phyloP scores from a whole-genome alignment of 208 protist genomes.

The Crithidia bombi region DNA sequence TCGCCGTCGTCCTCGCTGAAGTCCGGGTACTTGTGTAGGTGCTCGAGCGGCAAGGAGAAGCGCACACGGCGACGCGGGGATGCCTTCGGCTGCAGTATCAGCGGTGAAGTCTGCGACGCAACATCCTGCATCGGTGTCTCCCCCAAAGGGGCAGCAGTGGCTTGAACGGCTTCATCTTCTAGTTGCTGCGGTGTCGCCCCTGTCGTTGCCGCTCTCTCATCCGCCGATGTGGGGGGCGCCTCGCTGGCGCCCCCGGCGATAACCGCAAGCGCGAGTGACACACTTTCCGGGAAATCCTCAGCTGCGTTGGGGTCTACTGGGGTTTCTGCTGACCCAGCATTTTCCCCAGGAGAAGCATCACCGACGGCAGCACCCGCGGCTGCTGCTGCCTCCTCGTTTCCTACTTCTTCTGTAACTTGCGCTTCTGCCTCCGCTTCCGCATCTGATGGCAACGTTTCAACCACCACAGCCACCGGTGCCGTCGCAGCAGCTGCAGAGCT shows the following conservation, averaged over 20 bases:
- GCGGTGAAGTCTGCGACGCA: background rate
- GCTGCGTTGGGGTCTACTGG: too few relatives aligned
- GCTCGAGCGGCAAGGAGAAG: slow-evolving; percentile 20
- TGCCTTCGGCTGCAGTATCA: background rate
- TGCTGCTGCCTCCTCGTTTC: too few relatives aligned
- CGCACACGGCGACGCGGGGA: slow-evolving; percentile 15
- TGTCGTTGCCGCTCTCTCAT: too few relatives aligned
- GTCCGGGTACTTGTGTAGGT: background rate
- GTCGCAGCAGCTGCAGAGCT: background rate
- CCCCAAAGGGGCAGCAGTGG: background rate
- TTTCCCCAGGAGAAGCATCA: too few relatives aligned
- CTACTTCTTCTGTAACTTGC: too few relatives aligned
- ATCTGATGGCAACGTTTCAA: background rate
- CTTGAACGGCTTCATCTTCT: background rate
- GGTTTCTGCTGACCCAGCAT: too few relatives aligned
- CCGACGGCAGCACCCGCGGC: too few relatives aligned
- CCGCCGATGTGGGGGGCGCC: too few relatives aligned
- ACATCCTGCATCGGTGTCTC: background rate
- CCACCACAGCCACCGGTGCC: background rate
- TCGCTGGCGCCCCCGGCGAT: too few relatives aligned
- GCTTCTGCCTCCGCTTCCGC: background rate
- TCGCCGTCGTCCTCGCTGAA: background rate
- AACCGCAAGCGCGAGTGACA: too few relatives aligned
- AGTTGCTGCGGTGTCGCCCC: background rate
- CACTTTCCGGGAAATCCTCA: too few relatives aligned